A percentile compares a stretch with the other conserved stretches of the same genome.
These are phyloP conservation scores for Chamaenerion angustifolium DNA, from an alignment of 345 rosid species.

Conservation along the genomic window DNA sequence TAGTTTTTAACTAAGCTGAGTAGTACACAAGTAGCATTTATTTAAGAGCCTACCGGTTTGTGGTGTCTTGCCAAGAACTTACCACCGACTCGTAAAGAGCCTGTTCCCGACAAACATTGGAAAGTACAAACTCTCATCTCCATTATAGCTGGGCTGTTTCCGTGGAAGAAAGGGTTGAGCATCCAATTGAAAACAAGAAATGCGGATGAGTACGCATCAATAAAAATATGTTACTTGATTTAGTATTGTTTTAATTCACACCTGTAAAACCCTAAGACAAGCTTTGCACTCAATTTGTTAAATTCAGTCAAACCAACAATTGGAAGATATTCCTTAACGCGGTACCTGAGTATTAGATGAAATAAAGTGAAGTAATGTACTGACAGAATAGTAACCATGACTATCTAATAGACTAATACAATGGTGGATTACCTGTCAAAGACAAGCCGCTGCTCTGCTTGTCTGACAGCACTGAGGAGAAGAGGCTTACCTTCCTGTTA, in stretches of 20 bases:
- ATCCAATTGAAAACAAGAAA: not conserved
- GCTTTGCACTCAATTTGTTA: conserved; percentile 79
- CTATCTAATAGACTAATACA: not conserved
- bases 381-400: not conserved
- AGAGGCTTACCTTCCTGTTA: conserved; percentile 68
- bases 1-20: not conserved
- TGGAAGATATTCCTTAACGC: conserved; percentile 77
- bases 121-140: conserved; percentile 72
- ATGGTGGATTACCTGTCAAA: conserved; percentile 29
- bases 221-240: too few relatives aligned
- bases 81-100: conserved; percentile 89
- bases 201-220: not conserved
- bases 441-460: conserved; percentile 63
- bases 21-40: not conserved
- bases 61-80: conserved; percentile 78
- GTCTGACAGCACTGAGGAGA: conserved; percentile 59
- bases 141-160: conserved; percentile 51
- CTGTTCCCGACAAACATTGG: conserved; percentile 95
- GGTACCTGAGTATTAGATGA: conserved; percentile 25
- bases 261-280: conserved; percentile 68
- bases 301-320: conserved; percentile 73
- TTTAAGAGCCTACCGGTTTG: conserved; percentile 30
- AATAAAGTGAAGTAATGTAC: conserved; percentile 2
- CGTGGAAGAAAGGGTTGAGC: conserved; percentile 6
- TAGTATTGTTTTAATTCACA: conserved; percentile 4